A percentile compares a stretch with the other conserved stretches of the same genome.
Conservation (phyloP, 768 basidiomycete genomes). For the Lentinula aciculospora region DNA sequence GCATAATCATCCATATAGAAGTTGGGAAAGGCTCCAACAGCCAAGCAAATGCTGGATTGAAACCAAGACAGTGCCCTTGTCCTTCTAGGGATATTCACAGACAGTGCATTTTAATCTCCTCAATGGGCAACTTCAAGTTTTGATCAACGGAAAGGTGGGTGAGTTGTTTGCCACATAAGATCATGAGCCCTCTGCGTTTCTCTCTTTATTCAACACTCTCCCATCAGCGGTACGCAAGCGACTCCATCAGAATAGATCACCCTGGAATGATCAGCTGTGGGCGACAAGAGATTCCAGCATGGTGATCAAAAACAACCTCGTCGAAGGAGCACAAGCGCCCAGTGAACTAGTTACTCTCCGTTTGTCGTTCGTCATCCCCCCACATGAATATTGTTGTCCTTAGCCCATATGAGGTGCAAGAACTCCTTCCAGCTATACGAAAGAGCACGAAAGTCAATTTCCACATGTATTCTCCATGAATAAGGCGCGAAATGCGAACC, state of each 20-base stretch:
- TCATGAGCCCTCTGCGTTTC: slow-evolving; percentile 12
- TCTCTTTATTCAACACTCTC: neutral
- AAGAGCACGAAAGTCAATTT: slow-evolving; percentile 13
- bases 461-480: slow-evolving; percentile 21
- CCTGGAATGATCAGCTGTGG: slow-evolving; percentile 2
- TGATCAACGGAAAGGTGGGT: slow-evolving; percentile 35
- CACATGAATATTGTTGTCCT: slow-evolving; percentile 17
- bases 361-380: neutral
- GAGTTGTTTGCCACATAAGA: slow-evolving; percentile 28
- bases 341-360: slow-evolving; percentile 21
- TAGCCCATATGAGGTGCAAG: slow-evolving; percentile 25
- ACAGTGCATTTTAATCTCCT: slow-evolving; percentile 35
- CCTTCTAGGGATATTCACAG: slow-evolving; percentile 13
- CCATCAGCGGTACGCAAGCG: neutral
- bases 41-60: slow-evolving; percentile 24
- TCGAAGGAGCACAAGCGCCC: slow-evolving; percentile 19
- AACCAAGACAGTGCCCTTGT: slow-evolving; percentile 15
- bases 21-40: slow-evolving; percentile 16
- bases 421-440: slow-evolving; percentile 20
- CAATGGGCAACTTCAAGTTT: slow-evolving; percentile 29
- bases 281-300: slow-evolving; percentile 11
- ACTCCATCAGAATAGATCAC: neutral
- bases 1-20: slow-evolving; percentile 10
- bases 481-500: slow-evolving; percentile 7
- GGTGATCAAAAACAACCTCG: neutral